phyloP scores from a whole-genome alignment of 257 asterid species.

The Solanum chilense region DNA sequence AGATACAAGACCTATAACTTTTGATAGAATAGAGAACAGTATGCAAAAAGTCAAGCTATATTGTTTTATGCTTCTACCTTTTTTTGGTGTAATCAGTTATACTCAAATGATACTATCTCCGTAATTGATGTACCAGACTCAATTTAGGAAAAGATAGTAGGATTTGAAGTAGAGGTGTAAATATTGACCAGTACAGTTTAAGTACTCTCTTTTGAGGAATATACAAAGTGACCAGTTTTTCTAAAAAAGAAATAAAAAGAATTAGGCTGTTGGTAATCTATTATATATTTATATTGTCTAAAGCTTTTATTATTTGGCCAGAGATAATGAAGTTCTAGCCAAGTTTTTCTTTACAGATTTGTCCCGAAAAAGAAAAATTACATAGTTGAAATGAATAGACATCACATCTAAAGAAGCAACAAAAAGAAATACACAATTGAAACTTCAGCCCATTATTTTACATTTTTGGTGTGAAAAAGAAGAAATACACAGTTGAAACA shows the following conservation, averaged over 20 bases:
- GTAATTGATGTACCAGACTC: neutral
- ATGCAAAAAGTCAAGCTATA: neutral
- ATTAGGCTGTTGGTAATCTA: neutral
- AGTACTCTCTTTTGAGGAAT: neutral
- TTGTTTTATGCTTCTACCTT: neutral
- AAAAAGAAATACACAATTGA: neutral
- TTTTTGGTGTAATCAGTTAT: neutral
- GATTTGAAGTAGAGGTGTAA: neutral
- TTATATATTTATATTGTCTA: neutral
- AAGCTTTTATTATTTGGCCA: neutral
- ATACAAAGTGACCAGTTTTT: neutral
- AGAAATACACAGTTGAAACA: neutral
- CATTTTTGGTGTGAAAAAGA: neutral
- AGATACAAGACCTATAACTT: neutral
- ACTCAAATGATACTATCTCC: neutral
- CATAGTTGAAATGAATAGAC: neutral
- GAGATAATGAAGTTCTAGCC: neutral
- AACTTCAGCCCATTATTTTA: neutral
- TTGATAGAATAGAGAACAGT: neutral
- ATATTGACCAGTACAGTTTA: neutral
- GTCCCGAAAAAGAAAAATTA: neutral
- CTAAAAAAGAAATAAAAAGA: neutral
- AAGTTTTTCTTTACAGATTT: neutral
- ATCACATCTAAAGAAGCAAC: neutral
- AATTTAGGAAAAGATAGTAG: neutral